Conservation (phyloP, 495 filamentous ascomycete genomes). For the Penicillium cosmopolitanum region DNA sequence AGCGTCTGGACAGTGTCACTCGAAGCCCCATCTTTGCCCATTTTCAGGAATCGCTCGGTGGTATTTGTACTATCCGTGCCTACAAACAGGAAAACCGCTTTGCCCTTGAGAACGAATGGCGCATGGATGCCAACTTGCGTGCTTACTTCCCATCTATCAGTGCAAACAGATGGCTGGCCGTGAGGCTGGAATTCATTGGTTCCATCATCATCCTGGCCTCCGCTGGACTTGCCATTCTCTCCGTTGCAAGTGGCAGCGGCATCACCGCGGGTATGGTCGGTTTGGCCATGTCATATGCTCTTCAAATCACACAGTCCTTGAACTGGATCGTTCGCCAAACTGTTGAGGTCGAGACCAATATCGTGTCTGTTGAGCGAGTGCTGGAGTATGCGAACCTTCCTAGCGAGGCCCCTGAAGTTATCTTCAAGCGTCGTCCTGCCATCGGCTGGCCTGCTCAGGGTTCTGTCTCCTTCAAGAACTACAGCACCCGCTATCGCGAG, state of each 20-base stretch:
- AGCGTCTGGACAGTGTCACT: constrained; percentile 92
- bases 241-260: constrained; percentile 70
- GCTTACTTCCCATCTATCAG: constrained; percentile 97
- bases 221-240: constrained; percentile 79
- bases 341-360: constrained; percentile 99
- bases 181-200: constrained; percentile 94
- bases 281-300: constrained; percentile 93
- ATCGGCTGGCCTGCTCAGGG: constrained; percentile 92
- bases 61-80: constrained; percentile 95
- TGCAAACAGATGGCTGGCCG: constrained; percentile 95
- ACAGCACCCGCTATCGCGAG: constrained; percentile 88
- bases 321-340: constrained; percentile 99
- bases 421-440: constrained; percentile 82
- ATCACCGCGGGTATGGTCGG: constrained; percentile 83
- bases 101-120: constrained; percentile 93
- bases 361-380: constrained; percentile 96
- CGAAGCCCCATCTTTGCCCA: constrained; percentile 97
- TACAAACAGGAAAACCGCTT: constrained; percentile 90
- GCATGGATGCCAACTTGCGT: constrained; percentile 91
- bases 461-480: constrained; percentile 88
- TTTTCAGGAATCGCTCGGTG: constrained; percentile 96
- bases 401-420: constrained; percentile 93
- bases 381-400: constrained; percentile 94
- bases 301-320: constrained; percentile 96
- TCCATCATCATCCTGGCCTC: constrained; percentile 90